Evolutionary conservation across 2,329 filamentous ascomycete genomes (phyloP), one percentile per base, ranked within the genome.

Genomic region (Colletotrichum eleusines): DNA sequence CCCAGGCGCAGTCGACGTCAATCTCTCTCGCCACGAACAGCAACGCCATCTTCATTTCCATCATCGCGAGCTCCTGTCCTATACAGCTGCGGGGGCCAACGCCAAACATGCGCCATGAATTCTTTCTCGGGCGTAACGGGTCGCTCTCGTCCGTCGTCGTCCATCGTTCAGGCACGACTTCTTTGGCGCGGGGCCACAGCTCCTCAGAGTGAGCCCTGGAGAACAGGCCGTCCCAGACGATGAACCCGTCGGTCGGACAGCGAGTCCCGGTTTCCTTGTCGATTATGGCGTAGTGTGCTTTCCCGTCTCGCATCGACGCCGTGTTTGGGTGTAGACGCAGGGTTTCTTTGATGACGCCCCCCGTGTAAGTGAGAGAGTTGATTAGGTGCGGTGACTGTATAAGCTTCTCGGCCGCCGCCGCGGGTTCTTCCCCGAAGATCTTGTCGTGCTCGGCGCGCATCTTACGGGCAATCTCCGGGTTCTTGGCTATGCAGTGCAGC

Each of bases 271-370:
- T 72, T 44, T 65, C 61, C 1, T 81, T 77, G 35, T 85, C 78
- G 35, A 77, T 80, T 66, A 82, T 72, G 18, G 79, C 79, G 69
- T 78, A 77, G 31, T 78, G 78, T 5, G 67, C 26, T 6, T 51
- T 31, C 7, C 79, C 80, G 3, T 73, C 64, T n/a, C 84, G 80
- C 18, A 83, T 76, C 1, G 81, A 80, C 35, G 80, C 81, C 76
- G 71, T 84, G 1, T 86, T 81, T 0, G 87, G 86, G 68, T 84
- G 86, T 20, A 89, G 73, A 2, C 87, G 82, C 1, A 90, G 79
- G 0, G 83, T 79, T 75, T 90, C 88, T 69, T 87, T 87, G 67
- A 88, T 82, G 6, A 88, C 82, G n/a, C 85, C 87, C 3, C 79
- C 79, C 1, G 86, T 86, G 74, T 88, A 89, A 0, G 80, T 78